Evolutionary conservation across 345 rosid species (phyloP), one percentile per base, ranked within the genome.

Genomic region (Salix brachista): DNA sequence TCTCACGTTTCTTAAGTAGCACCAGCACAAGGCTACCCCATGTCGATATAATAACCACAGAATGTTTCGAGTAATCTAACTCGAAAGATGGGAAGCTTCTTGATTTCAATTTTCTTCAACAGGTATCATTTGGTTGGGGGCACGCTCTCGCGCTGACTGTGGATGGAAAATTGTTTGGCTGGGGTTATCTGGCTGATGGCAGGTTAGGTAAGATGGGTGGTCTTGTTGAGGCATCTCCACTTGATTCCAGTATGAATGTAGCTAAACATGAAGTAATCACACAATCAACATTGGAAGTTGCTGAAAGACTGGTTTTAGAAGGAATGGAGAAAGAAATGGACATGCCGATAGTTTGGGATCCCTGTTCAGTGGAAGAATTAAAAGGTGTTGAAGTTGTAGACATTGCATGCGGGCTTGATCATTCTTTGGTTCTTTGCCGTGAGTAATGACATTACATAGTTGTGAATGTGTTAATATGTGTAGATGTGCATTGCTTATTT

Each of bases 61-160:
- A 46, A 46, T 46, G 50, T 46, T 46, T 70, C 4, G 5, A 26
- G 44, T n/a, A 16, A 25, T 28, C 56, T 64, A 12, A 32, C 25
- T 52, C 52, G 48, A 4, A 30, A 8, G 18, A 50, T 23, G n/a
- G 21, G 44, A 34, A 52, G 52, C 46, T 79, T 41, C 1, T 48
- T 36, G n/a, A 67, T 11, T 37, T 48, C 56, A 7, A 8, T 25
- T 78, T 50, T 66, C 46, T 54, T 82, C 74, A 82, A 72, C 80
- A 95, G 99, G 96, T 90, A 39, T 90, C 99, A 1, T 92, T 92
- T 76, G 99, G 98, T 52, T 92, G 99, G 99, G 97, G 97, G 3
- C 98, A 96, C 39, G 91, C 91, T 4, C 92, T 93, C 78, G 99
- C 96, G 6, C 83, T 64, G 78, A 85, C 94, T 34, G 80, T 83